These are phyloP conservation scores for Pinus albicaulis DNA, from an alignment of 75 land plant species.

Conservation along the genomic window DNA sequence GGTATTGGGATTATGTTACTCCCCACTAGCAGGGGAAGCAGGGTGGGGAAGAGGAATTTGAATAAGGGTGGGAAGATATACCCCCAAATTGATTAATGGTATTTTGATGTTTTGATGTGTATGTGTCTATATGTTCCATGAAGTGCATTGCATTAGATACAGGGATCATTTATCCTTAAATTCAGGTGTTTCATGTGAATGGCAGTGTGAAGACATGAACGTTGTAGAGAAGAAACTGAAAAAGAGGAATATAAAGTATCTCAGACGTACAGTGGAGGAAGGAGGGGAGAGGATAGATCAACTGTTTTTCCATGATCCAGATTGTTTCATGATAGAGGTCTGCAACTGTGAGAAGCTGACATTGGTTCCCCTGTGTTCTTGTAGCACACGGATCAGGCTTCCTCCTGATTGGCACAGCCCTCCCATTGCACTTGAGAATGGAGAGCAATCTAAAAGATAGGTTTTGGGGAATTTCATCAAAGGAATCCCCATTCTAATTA, in stretches of 20 bases:
- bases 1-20: no score
- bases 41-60: no score
- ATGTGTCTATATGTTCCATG: not conserved
- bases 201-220: conserved; percentile 46
- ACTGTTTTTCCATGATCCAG: conserved; percentile 75
- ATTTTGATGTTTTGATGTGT: not conserved
- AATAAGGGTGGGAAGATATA: no score
- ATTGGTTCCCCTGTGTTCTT: conserved; percentile 32
- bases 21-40: no score
- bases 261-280: conserved; percentile 33
- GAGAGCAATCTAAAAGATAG: no score
- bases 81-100: no score
- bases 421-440: conserved; percentile 8
- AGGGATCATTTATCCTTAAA: not conserved
- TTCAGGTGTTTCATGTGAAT: not conserved
- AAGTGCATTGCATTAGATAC: not conserved
- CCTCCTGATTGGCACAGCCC: conserved; percentile 27
- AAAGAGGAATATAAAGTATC: conserved; percentile 30
- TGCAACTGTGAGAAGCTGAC: conserved; percentile 70
- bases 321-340: conserved; percentile 77
- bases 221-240: conserved; percentile 34
- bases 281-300: conserved; percentile 48
- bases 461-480: no score
- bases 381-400: conserved; percentile 16
- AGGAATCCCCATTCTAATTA: no score